phyloP scores from a whole-genome alignment of 1,284 basidiomycete species.

The Caloboletus inedulis region DNA sequence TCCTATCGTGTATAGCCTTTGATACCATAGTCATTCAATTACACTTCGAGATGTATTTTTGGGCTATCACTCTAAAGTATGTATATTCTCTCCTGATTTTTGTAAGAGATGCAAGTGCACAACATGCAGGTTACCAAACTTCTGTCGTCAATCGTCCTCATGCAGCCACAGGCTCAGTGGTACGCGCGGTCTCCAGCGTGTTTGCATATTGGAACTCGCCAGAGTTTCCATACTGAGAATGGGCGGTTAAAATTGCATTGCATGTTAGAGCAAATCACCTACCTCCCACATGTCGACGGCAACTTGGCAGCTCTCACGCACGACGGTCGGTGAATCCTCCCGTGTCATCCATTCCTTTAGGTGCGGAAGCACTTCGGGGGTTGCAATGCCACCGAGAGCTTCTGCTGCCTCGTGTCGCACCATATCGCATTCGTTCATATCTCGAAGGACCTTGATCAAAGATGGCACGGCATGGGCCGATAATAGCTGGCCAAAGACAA shows the following conservation, averaged over 20 bases:
- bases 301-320: slow-evolving; percentile 94
- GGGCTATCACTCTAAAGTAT: neutral
- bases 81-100: neutral
- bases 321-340: slow-evolving; percentile 81
- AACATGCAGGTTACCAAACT: neutral
- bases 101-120: neutral
- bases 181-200: slow-evolving; percentile 36
- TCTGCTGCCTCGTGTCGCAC: slow-evolving; percentile 99
- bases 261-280: slow-evolving; percentile 20
- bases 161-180: slow-evolving; percentile 11
- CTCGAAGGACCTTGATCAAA: slow-evolving; percentile 74
- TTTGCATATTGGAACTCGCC: slow-evolving; percentile 85
- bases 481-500: slow-evolving; percentile 95
- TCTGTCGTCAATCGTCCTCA: slow-evolving; percentile 8
- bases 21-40: neutral
- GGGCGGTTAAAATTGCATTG: slow-evolving; percentile 2
- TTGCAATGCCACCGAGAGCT: slow-evolving; percentile 94
- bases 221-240: slow-evolving; percentile 80
- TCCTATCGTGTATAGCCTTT: neutral
- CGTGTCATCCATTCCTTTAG: slow-evolving; percentile 83
- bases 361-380: slow-evolving; percentile 85
- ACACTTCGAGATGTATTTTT: neutral
- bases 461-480: slow-evolving; percentile 87
- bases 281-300: slow-evolving; percentile 98
- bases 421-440: slow-evolving; percentile 87